Base-by-base conservation (phyloP, 2,329 filamentous ascomycete species). In the Thielaviopsis musarum region DNA sequence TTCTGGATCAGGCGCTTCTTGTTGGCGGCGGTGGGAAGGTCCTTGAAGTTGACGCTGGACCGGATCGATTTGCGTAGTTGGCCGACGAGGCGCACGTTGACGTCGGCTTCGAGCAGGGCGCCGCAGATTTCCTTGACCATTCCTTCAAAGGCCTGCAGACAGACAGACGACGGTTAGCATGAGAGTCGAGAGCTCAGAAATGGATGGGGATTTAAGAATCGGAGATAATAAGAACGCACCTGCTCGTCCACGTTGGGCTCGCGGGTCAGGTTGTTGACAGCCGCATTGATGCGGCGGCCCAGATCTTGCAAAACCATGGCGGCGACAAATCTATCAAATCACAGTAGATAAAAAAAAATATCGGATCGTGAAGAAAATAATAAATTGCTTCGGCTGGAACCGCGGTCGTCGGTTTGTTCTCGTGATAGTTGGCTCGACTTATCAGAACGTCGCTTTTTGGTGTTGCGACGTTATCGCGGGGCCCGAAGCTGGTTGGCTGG, bases 121-220 rank as follows among this genome's bases (percentile, higher is more conserved):
- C 91, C 83, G 71, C 90, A 95, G 68, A 98, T 97, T 74, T 97
- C 91, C 75, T 97, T 97, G 71, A 98, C 81, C 93, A 98, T 98
- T 67, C 81, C 80, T 77, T 98, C 93, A 71, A 98, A 97, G 51
- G 91, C 90, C 88, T 93, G 62, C 51, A 62, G 62, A 58, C 53
- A 41, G 52, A 34, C 53, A 57, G 54, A 58, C 34, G 17, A 21
- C 24, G 51, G 30, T 56, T 56, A 61, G 60, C 56, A 66, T 62
- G 52, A 56, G 56, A 38, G 22, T 56, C 24, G 9, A 34, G 54
- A 63, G 24, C 6, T 13, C 6, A 22, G 49, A 52, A 21, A 21
- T 52, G 19, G 48, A 30, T 51, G 38, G 38, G 56, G n/a, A 51
- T 28, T 10, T 6, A n/a, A 38, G 21, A 41, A 45, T 59, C 55